These are phyloP conservation scores for Lipomyces japonicus DNA, from an alignment of 805 yeast species.

Conservation along the genomic window DNA sequence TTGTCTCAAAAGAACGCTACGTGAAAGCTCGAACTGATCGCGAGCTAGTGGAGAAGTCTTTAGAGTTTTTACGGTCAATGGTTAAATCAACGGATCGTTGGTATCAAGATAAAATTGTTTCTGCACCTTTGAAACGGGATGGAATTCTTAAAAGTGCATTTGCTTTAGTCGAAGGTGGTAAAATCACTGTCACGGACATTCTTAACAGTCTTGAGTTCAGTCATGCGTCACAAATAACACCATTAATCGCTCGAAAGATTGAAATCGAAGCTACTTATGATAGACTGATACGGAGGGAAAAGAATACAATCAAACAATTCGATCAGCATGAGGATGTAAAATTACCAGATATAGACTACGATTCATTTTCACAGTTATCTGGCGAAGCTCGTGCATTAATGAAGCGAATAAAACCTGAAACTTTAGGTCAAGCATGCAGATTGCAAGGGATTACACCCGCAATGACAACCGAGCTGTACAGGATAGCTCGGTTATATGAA, in stretches of 20 bases:
- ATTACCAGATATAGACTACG: conserved; percentile 73
- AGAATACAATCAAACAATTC: conserved; percentile 67
- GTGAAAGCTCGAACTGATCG: conserved; percentile 45
- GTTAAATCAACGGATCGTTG: conserved; percentile 59
- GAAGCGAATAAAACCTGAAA: conserved; percentile 74
- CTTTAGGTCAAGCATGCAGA: conserved; percentile 92
- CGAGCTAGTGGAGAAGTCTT: conserved; percentile 44
- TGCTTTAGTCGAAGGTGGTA: conserved; percentile 62
- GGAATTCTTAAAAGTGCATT: conserved; percentile 59
- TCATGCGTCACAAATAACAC: conserved; percentile 39
- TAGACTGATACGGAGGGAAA: conserved; percentile 73
- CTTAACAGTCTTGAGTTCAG: conserved; percentile 39
- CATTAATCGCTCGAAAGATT: conserved; percentile 54
- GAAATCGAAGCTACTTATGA: conserved; percentile 79
- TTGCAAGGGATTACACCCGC: conserved; percentile 96
- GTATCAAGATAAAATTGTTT: conserved; percentile 31
- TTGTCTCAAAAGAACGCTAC: conserved; percentile 61
- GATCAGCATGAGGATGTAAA: conserved; percentile 73
- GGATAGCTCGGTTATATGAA: conserved; percentile 4
- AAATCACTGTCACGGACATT: conserved; percentile 32
- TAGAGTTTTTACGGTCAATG: conserved; percentile 45
- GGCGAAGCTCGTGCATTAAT: conserved; percentile 42
- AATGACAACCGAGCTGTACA: conserved; percentile 72
- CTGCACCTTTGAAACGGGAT: conserved; percentile 50
- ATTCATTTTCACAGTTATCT: conserved; percentile 45